Evolutionary conservation across 2,329 filamentous ascomycete genomes (phyloP).

Genomic region (Aspergillus brunneoviolaceus): DNA sequence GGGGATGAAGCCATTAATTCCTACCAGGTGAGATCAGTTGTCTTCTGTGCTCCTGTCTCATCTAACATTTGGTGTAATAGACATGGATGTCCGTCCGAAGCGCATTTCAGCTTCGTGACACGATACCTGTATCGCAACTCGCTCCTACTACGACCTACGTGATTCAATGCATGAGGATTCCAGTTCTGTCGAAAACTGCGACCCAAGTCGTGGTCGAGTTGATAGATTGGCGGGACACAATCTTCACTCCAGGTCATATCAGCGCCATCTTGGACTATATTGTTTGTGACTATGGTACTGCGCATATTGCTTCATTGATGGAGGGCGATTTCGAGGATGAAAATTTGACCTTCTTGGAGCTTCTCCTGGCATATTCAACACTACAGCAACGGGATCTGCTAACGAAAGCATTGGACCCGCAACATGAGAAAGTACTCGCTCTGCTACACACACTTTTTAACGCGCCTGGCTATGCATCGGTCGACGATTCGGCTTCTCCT

Average conservation of each 20-base stretch:
- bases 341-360: constrained; percentile 41
- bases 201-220: constrained; percentile 38
- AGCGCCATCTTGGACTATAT: constrained; percentile 34
- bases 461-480: constrained; percentile 40
- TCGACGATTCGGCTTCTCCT: constrained; percentile 40
- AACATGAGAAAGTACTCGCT: constrained; percentile 35
- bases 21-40: constrained; percentile 33
- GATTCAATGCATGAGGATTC: constrained; percentile 27
- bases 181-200: constrained; percentile 30
- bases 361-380: constrained; percentile 39
- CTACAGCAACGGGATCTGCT: constrained; percentile 33
- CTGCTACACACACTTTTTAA: constrained; percentile 42
- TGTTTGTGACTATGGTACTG: constrained; percentile 33
- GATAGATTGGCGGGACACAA: constrained; percentile 28
- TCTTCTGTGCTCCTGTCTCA: not conserved
- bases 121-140: constrained; percentile 21
- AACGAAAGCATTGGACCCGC: constrained; percentile 29
- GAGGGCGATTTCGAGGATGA: constrained; percentile 40
- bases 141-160: constrained; percentile 24
- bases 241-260: constrained; percentile 29
- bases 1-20: constrained; percentile 37
- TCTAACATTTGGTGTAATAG: constrained; percentile 21
- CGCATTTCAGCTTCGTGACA: constrained; percentile 23
- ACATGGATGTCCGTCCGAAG: constrained; percentile 37
- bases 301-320: constrained; percentile 33